Evolutionary conservation across 2,329 filamentous ascomycete species (phyloP).

Genomic region (Eutypella sp.): DNA sequence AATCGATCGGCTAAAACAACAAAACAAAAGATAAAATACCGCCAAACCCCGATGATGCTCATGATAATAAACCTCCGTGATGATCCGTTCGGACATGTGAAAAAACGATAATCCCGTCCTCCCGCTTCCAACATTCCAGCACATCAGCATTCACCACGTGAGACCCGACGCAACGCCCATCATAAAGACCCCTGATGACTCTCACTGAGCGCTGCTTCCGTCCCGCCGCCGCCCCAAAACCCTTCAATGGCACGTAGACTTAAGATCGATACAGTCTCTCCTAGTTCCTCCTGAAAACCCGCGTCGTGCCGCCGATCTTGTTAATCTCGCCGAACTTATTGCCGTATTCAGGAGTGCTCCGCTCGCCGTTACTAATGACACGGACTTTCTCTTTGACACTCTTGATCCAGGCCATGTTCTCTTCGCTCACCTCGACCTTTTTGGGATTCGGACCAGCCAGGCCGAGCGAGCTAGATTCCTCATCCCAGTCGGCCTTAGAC

Average conservation of each 20-base stretch:
- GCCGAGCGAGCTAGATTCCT: slow-evolving; percentile 58
- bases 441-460: slow-evolving; percentile 66
- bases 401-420: slow-evolving; percentile 76
- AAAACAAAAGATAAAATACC: no score
- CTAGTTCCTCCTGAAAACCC: slow-evolving; percentile 56
- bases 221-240: no score
- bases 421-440: slow-evolving; percentile 61
- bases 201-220: no score
- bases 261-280: slow-evolving; percentile 4
- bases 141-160: no score
- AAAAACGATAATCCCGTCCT: no score
- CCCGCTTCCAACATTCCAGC: no score
- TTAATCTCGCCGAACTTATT: slow-evolving; percentile 63
- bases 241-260: neutral
- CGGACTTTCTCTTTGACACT: slow-evolving; percentile 77
- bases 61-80: no score
- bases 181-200: no score
- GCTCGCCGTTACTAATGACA: slow-evolving; percentile 61
- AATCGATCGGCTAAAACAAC: no score
- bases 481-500: slow-evolving; percentile 52
- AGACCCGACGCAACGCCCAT: no score
- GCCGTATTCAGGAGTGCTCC: slow-evolving; percentile 28
- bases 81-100: no score
- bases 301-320: slow-evolving; percentile 67
- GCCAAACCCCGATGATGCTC: no score